Percentiles rank a stretch among this genome's conserved stretches.
Conservation (phyloP, 2,329 filamentous ascomycete genomes). For the Lasiodiplodia hormozganensis region DNA sequence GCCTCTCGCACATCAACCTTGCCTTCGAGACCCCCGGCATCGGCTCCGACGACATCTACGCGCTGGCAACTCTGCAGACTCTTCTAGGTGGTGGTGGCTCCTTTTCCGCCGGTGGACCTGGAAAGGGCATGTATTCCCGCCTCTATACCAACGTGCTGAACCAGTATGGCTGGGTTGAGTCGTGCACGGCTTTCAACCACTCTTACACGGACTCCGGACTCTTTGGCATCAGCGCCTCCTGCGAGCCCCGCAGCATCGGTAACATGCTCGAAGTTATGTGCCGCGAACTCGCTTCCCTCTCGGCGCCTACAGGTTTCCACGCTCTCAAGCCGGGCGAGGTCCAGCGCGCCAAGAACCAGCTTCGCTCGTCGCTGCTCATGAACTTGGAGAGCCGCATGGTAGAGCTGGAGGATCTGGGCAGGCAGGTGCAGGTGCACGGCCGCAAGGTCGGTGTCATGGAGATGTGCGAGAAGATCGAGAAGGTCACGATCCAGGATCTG, state of each 20-base stretch:
- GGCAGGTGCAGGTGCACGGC: slow-evolving; percentile 97
- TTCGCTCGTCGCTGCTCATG: slow-evolving; percentile 89
- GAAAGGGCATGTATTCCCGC: slow-evolving; percentile 98
- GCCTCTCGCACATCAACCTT: slow-evolving; percentile 91
- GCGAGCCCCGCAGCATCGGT: slow-evolving; percentile 76
- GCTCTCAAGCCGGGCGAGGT: slow-evolving; percentile 80
- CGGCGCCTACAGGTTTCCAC: slow-evolving; percentile 75
- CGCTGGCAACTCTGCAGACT: slow-evolving; percentile 91
- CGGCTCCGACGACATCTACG: slow-evolving; percentile 90
- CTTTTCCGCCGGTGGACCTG: slow-evolving; percentile 94
- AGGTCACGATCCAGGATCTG: slow-evolving; percentile 79
- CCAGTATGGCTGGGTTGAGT: slow-evolving; percentile 97
- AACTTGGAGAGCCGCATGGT: slow-evolving; percentile 98
- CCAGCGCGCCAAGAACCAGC: slow-evolving; percentile 93
- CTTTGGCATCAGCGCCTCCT: slow-evolving; percentile 91
- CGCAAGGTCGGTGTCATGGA: slow-evolving; percentile 89
- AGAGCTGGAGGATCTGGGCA: slow-evolving; percentile 91
- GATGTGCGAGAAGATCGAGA: slow-evolving; percentile 89
- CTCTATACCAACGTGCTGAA: slow-evolving; percentile 98
- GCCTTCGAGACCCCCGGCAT: slow-evolving; percentile 96
- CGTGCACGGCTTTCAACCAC: slow-evolving; percentile 95
- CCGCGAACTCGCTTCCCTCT: slow-evolving; percentile 81
- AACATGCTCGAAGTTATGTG: slow-evolving; percentile 96
- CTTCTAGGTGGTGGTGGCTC: slow-evolving; percentile 95
- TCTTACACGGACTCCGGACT: slow-evolving; percentile 94